Percentiles rank a stretch among this genome's conserved stretches.
Evolutionary conservation across 73 alveolate species (phyloP).

Genomic region (Tetrahymena elliotti): DNA sequence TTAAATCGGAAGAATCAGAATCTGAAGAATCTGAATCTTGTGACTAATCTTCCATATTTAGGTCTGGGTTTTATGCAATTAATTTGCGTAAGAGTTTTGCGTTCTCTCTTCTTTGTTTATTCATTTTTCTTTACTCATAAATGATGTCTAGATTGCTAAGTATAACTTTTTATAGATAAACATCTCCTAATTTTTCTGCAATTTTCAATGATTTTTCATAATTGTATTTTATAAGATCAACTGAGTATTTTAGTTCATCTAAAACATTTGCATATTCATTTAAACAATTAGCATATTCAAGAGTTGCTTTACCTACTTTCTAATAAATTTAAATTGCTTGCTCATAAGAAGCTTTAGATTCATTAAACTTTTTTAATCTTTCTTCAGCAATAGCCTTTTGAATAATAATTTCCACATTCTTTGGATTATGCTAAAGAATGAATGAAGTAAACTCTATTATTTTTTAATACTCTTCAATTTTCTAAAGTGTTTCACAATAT

Average conservation of each 20-base stretch:
- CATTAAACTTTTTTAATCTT: not conserved
- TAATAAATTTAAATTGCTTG: not conserved
- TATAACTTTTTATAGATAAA: not conserved
- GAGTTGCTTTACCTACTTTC: not conserved
- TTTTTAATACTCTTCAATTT: not conserved
- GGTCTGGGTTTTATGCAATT: not conserved
- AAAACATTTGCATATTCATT: not conserved
- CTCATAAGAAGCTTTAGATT: not conserved
- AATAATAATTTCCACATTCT: not conserved
- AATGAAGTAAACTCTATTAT: not conserved
- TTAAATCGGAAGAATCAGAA: not conserved
- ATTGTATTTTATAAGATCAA: not conserved
- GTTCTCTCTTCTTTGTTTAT: not conserved
- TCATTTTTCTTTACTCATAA: not conserved
- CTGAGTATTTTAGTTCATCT: not conserved
- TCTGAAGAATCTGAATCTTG: not conserved
- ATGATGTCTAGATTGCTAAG: not conserved
- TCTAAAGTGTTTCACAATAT: not conserved
- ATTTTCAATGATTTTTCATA: not conserved
- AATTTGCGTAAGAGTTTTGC: not conserved
- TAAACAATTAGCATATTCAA: not conserved
- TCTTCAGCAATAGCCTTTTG: not conserved
- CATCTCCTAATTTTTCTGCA: not conserved
- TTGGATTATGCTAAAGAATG: not conserved
- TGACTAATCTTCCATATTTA: not conserved